Evolutionary conservation across 2,329 filamentous ascomycete genomes (phyloP).

Genomic region (Neofusicoccum umdonicola): DNA sequence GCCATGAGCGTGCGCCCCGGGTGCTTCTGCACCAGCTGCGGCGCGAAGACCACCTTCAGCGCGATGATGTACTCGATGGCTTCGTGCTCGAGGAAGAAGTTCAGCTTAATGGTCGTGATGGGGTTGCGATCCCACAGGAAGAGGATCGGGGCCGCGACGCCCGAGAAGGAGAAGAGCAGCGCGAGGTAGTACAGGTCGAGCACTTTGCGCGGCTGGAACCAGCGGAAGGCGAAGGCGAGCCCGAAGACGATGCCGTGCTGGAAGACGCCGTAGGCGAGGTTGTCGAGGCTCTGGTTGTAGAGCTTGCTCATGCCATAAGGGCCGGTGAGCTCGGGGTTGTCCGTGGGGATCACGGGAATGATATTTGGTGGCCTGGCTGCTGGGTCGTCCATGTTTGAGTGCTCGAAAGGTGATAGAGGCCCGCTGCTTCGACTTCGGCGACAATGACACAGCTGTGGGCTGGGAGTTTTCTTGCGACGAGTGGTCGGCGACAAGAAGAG

Average conservation of each 20-base stretch:
- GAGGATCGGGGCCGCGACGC: conserved; percentile 18
- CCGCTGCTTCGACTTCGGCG: too few species aligned
- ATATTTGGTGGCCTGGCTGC: background rate
- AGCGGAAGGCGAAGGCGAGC: conserved; percentile 20
- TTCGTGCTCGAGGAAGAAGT: conserved; percentile 22
- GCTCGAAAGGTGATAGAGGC: background rate
- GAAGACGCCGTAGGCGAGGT: conserved; percentile 16
- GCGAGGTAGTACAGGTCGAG: conserved; percentile 22
- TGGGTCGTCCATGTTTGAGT: background rate
- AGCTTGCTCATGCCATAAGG: background rate
- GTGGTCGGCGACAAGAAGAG: too few species aligned
- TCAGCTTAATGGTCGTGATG: conserved; percentile 18
- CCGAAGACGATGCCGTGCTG: conserved; percentile 20
- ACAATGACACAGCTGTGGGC: too few species aligned
- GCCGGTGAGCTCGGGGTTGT: background rate
- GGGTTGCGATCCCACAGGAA: conserved; percentile 17
- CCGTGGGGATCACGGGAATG: background rate
- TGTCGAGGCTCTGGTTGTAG: conserved; percentile 16
- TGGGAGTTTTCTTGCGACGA: too few species aligned
- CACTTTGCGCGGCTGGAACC: conserved; percentile 19
- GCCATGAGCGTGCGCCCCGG: conserved; percentile 12
- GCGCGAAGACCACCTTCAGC: conserved; percentile 17
- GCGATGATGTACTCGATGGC: conserved; percentile 20
- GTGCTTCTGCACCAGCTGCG: background rate
- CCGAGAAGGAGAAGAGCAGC: conserved; percentile 19